These are phyloP conservation scores for Chionographis japonica DNA, from an alignment of 106 monocot species.

Conservation along the genomic window DNA sequence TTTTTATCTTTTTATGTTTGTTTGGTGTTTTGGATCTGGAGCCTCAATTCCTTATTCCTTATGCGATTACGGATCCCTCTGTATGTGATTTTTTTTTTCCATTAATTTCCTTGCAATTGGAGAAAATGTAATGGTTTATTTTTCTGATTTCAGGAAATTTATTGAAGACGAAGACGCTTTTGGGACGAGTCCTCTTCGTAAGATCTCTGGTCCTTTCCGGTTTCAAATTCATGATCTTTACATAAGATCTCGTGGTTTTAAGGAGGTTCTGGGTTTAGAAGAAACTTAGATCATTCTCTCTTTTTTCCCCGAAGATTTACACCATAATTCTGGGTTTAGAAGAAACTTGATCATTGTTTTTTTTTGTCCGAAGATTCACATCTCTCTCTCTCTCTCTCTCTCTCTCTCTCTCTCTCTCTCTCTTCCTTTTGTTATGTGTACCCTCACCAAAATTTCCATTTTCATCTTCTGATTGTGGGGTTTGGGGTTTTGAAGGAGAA, in stretches of 20 bases:
- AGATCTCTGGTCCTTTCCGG: background rate
- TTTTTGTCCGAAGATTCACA: background rate
- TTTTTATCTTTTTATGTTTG: background rate
- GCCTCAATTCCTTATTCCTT: background rate
- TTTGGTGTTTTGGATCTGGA: background rate
- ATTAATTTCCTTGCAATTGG: background rate
- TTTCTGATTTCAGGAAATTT: background rate
- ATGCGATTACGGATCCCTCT: background rate
- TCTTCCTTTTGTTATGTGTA: too few species aligned
- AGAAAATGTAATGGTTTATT: background rate
- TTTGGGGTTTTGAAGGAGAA: too few species aligned
- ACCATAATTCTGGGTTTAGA: background rate
- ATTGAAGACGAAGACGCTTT: too few species aligned
- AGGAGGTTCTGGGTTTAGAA: slow-evolving; percentile 2
- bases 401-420: too few species aligned
- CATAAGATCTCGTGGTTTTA: slow-evolving; percentile 1
- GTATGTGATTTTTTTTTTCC: background rate
- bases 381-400: too few species aligned
- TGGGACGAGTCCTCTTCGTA: background rate
- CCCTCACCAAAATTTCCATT: too few species aligned
- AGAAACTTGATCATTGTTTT: background rate
- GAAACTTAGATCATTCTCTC: background rate
- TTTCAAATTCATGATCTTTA: background rate
- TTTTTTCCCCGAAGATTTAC: background rate
- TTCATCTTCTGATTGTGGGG: too few species aligned